Conservation (phyloP, 306 rosid species). For the Vigna unguiculata region DNA sequence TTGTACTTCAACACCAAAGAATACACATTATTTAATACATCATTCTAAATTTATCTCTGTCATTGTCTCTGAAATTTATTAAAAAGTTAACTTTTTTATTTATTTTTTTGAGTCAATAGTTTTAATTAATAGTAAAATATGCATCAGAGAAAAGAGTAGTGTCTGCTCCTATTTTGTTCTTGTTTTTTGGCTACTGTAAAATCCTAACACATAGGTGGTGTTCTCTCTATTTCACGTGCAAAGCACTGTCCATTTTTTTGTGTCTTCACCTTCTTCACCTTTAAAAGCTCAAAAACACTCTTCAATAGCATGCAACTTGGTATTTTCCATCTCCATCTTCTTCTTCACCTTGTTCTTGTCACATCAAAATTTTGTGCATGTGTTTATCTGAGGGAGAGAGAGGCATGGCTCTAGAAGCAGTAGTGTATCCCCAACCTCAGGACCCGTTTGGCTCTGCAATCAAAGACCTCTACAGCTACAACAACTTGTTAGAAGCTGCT, state of each 20-base stretch:
- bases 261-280: slow-evolving; percentile 38
- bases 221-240: slow-evolving; percentile 73
- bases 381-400: slow-evolving; percentile 44
- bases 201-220: not conserved
- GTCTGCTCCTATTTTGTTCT: not conserved
- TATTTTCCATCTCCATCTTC: not conserved
- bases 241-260: slow-evolving; percentile 54
- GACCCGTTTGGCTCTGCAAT: slow-evolving; percentile 57
- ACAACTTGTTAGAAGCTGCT: slow-evolving; percentile 48
- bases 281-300: slow-evolving; percentile 49
- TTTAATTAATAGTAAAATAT: no score
- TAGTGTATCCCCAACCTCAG: slow-evolving; percentile 75
- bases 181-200: not conserved
- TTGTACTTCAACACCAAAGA: no score
- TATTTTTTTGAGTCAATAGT: no score
- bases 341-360: not conserved
- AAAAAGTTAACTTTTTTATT: no score
- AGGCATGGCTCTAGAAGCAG: slow-evolving; percentile 85
- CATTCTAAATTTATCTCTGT: no score
- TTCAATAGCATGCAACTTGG: slow-evolving; percentile 44
- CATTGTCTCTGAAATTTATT: no score
- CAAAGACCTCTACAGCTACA: slow-evolving; percentile 52
- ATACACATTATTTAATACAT: no score
- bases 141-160: no score
- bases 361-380: slow-evolving; percentile 12